Evolutionary conservation across 1,139 yeast genomes (phyloP).

Genomic region (Kodamaea derodonti): DNA sequence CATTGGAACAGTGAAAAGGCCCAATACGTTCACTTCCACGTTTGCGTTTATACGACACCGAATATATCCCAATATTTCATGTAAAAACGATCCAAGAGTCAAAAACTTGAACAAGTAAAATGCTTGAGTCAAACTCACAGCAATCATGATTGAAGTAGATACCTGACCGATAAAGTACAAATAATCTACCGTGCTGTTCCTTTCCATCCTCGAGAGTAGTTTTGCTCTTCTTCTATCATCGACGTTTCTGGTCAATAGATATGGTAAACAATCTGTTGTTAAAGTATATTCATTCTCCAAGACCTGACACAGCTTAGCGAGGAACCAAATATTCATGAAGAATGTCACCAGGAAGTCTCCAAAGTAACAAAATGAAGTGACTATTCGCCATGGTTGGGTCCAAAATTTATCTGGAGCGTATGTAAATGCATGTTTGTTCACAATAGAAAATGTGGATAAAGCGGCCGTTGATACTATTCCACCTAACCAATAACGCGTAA

Average conservation of each 20-base stretch:
- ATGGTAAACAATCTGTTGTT: constrained; percentile 1
- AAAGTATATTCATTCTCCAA: constrained; percentile 2
- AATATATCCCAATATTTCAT: constrained; percentile 26
- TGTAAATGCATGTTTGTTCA: constrained; percentile 14
- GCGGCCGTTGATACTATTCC: constrained; percentile 18
- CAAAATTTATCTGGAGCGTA: constrained; percentile 23
- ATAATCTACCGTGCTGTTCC: constrained; percentile 27
- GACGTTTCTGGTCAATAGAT: constrained; percentile 9
- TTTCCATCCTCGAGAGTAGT: constrained; percentile 15
- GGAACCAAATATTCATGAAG: constrained; percentile 17
- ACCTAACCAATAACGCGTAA: constrained; percentile 29
- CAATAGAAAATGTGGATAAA: constrained; percentile 15
- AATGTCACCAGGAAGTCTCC: constrained; percentile 25
- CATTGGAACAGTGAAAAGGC: constrained; percentile 23
- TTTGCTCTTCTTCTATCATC: constrained; percentile 13
- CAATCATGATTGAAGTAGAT: constrained; percentile 19
- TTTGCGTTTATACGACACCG: constrained; percentile 29
- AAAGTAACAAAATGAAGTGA: constrained; percentile 33
- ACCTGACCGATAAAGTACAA: constrained; percentile 27
- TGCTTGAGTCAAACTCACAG: constrained; percentile 16
- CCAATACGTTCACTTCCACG: constrained; percentile 22
- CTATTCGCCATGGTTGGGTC: constrained; percentile 35
- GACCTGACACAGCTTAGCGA: constrained; percentile 14
- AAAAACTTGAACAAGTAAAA: constrained; percentile 12
- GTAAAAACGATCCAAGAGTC: constrained; percentile 21